Conservation (phyloP, 169 alveolate genomes). For the Plasmodium gonderi region DNA sequence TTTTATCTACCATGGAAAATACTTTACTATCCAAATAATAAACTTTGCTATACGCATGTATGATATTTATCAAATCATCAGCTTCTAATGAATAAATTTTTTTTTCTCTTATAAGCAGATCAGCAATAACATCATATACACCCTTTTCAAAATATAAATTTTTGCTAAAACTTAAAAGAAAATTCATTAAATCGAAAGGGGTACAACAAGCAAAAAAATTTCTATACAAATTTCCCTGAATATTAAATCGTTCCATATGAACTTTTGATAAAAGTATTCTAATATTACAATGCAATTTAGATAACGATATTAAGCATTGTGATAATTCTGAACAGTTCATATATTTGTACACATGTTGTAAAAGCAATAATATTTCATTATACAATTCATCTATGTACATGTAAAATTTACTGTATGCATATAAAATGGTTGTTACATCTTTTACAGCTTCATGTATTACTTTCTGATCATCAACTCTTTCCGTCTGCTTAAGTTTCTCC, state of each 20-base stretch:
- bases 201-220: constrained; percentile 15
- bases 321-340: constrained; percentile 42
- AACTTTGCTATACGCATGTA: constrained; percentile 69
- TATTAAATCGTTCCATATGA: not conserved
- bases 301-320: constrained; percentile 39
- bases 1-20: constrained; percentile 32
- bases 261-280: constrained; percentile 44
- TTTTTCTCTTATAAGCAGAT: not conserved
- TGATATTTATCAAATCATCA: constrained; percentile 42
- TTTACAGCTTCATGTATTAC: not conserved
- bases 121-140: constrained; percentile 32
- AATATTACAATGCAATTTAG: constrained; percentile 46
- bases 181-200: constrained; percentile 48
- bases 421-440: constrained; percentile 27
- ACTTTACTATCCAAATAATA: constrained; percentile 44
- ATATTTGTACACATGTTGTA: constrained; percentile 32
- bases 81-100: constrained; percentile 25
- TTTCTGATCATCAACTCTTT: not conserved
- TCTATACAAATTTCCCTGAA: not conserved
- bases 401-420: constrained; percentile 46
- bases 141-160: constrained; percentile 39
- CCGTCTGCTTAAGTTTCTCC: not conserved
- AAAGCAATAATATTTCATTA: constrained; percentile 55
- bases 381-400: constrained; percentile 65
- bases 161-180: constrained; percentile 17